Evolutionary conservation across 306 rosid genomes (phyloP).

Genomic region (Mimosa pudica): DNA sequence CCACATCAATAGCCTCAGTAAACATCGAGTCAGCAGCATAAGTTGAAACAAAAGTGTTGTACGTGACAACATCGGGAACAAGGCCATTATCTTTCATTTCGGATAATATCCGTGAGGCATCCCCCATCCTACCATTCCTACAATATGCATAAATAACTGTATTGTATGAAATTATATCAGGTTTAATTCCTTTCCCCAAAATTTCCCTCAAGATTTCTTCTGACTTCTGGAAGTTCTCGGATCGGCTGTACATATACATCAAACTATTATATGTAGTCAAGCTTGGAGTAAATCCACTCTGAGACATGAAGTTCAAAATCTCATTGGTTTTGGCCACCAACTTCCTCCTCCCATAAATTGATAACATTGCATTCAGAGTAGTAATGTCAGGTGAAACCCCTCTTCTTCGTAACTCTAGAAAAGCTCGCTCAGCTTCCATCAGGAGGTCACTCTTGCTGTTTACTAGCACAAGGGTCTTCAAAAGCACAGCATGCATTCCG

Average conservation of each 20-base stretch:
- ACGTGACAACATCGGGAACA: conserved; percentile 79
- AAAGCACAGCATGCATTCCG: conserved; percentile 69
- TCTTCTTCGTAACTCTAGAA: conserved; percentile 59
- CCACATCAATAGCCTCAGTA: conserved; percentile 72
- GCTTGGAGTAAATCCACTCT: conserved; percentile 82
- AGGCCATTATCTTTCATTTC: conserved; percentile 74
- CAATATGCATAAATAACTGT: conserved; percentile 83
- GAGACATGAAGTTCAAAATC: conserved; percentile 68
- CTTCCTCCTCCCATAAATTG: conserved; percentile 86
- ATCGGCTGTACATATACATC: conserved; percentile 88
- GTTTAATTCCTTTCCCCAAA: conserved; percentile 74
- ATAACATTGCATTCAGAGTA: conserved; percentile 86
- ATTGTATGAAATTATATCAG: conserved; percentile 76
- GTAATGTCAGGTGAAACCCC: conserved; percentile 75
- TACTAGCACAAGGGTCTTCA: conserved; percentile 89
- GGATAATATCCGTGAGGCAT: conserved; percentile 74
- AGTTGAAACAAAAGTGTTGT: conserved; percentile 77
- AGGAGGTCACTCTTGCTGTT: conserved; percentile 82
- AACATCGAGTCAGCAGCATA: conserved; percentile 83
- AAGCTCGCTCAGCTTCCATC: conserved; percentile 75
- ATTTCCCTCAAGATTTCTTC: conserved; percentile 72
- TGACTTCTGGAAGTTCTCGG: conserved; percentile 69
- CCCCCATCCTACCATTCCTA: conserved; percentile 77
- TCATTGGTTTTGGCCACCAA: conserved; percentile 73
- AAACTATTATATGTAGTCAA: conserved; percentile 87